Evolutionary conservation across 2,329 filamentous ascomycete species (phyloP).

Genomic region (Venturia carpophila): DNA sequence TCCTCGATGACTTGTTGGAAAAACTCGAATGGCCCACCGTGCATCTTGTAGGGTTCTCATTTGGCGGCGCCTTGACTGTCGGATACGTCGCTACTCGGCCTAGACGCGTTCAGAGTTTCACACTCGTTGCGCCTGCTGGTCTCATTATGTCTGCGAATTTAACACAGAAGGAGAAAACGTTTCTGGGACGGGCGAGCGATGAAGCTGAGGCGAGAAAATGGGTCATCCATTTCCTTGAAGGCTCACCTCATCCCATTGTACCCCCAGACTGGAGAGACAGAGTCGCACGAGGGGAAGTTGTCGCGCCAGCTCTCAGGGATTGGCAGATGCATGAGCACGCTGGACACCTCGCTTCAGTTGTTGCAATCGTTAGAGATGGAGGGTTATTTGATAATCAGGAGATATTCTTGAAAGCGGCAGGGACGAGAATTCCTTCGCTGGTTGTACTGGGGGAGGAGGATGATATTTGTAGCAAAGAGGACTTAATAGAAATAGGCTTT

Average conservation of each 20-base stretch:
- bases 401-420: slow-evolving; percentile 27
- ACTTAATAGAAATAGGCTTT: slow-evolving; percentile 31
- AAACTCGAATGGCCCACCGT: slow-evolving; percentile 36
- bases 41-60: slow-evolving; percentile 45
- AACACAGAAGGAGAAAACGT: slow-evolving; percentile 23
- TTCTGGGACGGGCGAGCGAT: slow-evolving; percentile 26
- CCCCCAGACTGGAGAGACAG: slow-evolving; percentile 40
- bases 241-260: slow-evolving; percentile 33
- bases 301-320: slow-evolving; percentile 40
- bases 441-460: slow-evolving; percentile 34
- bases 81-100: slow-evolving; percentile 33
- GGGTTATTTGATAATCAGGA: slow-evolving; percentile 35
- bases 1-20: slow-evolving; percentile 36
- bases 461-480: slow-evolving; percentile 28
- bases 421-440: slow-evolving; percentile 25
- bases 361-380: slow-evolving; percentile 41
- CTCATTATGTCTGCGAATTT: slow-evolving; percentile 30
- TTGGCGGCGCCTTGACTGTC: slow-evolving; percentile 38
- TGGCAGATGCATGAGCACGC: slow-evolving; percentile 43
- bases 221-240: slow-evolving; percentile 38
- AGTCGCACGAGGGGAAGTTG: slow-evolving; percentile 37
- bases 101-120: slow-evolving; percentile 29
- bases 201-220: slow-evolving; percentile 31
- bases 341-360: slow-evolving; percentile 41
- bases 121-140: slow-evolving; percentile 43